A percentile compares a stretch with the other conserved stretches of the same genome.
Evolutionary conservation across 1,139 yeast genomes (phyloP).

Genomic region (Suhomyces bribrorum): DNA sequence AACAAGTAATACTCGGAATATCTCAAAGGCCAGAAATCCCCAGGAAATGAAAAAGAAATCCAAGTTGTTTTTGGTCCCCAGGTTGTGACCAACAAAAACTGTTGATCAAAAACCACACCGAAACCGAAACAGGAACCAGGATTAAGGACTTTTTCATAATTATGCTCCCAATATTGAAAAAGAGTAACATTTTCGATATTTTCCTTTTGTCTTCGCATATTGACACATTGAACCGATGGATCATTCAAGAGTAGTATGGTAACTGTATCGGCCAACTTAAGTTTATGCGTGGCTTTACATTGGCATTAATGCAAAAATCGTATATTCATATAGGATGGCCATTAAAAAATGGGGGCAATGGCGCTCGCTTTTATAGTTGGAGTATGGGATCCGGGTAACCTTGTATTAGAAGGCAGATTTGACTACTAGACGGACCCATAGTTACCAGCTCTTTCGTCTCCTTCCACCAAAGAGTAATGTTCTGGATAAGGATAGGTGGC

Average conservation of each 20-base stretch:
- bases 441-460: slow-evolving; percentile 28
- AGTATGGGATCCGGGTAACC: slow-evolving; percentile 15
- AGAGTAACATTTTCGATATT: slow-evolving; percentile 8
- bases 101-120: neutral
- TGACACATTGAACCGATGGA: slow-evolving; percentile 55
- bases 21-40: neutral
- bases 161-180: neutral
- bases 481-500: slow-evolving; percentile 54
- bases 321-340: slow-evolving; percentile 8
- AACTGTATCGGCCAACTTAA: slow-evolving; percentile 46
- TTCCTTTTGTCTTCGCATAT: slow-evolving; percentile 43
- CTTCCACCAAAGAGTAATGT: slow-evolving; percentile 28
- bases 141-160: neutral
- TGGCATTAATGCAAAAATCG: no score
- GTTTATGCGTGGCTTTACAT: slow-evolving; percentile 41
- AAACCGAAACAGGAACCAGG: neutral
- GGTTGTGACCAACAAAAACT: neutral
- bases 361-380: slow-evolving; percentile 1
- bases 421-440: slow-evolving; percentile 23
- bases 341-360: neutral
- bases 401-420: no score
- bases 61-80: neutral
- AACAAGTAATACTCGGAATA: neutral
- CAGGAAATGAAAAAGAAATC: neutral
- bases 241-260: slow-evolving; percentile 15